Conservation (phyloP, 2,329 filamentous ascomycete species). For the Alternaria sp. region DNA sequence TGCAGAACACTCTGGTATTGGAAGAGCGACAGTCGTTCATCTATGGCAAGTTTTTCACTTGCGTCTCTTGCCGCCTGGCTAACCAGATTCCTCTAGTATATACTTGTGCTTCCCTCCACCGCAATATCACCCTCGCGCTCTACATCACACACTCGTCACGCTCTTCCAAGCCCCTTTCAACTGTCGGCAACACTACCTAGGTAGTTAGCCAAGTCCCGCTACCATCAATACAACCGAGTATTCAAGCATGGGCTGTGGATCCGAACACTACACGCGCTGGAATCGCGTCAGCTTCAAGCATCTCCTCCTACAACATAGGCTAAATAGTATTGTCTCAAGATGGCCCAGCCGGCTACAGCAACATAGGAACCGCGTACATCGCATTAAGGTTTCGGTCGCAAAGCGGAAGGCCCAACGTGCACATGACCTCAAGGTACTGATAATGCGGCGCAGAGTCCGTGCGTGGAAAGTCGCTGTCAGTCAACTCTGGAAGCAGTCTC, state of each 20-base stretch:
- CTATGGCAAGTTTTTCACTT: slow-evolving; percentile 3
- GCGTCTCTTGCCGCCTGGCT: neutral
- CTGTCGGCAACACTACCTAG: neutral
- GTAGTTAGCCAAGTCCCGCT: neutral
- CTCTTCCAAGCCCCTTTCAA: neutral
- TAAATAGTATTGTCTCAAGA: neutral
- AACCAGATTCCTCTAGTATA: neutral
- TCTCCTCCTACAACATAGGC: neutral
- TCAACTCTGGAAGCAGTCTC: neutral
- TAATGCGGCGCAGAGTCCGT: neutral
- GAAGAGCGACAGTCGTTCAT: neutral
- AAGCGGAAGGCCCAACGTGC: neutral
- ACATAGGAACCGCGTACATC: neutral
- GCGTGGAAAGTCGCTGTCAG: neutral
- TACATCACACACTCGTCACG: neutral
- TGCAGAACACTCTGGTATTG: neutral
- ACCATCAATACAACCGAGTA: neutral
- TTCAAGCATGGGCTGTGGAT: neutral
- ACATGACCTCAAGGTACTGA: neutral
- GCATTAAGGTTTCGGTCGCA: neutral
- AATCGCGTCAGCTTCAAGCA: neutral
- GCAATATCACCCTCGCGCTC: neutral
- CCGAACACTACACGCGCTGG: neutral
- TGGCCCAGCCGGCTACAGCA: neutral
- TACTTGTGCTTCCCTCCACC: neutral